Evolutionary conservation across 306 rosid genomes (phyloP), one percentile per base, ranked within the genome.

Genomic region (Lotus japonicus): DNA sequence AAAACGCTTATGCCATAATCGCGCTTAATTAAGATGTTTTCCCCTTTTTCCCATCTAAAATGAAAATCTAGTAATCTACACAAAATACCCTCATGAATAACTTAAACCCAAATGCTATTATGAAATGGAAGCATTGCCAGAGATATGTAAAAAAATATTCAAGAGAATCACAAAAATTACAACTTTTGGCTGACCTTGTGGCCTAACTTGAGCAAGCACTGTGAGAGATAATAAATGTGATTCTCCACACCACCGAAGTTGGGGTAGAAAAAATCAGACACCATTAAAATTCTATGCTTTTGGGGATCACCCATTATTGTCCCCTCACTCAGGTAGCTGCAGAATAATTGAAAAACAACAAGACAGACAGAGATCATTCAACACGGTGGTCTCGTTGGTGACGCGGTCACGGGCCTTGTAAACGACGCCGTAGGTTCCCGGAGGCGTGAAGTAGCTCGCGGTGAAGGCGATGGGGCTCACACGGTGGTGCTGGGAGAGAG

Each of bases 221-320:
- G 91, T 3, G 98, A 87, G 68, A 92, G 92, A 78, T 79, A 87
- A 75, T 92, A 92, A 12, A 89, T 84, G 75, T 92, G 96, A 58
- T 79, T 89, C 84, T 92, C 96, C 23, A 92, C 96, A 9, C 98
- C 96, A 48, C 98, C 98, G 64, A 92, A 89, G 57, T 86, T 92
- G 63, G 96, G 98, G 81, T 89, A 92, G 88, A 92, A 92, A 72
- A 89, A 92, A 83, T 92, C 98, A 3, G 95, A 92, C 64, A 86
- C 95, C 98, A 92, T 89, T 45, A 92, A 45, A 60, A 89, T 83
- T 70, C 82, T 81, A 68, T 85, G 92, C 81, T 76, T 82, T 79
- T 50, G 75, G 44, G 42, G 71, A 76, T 87, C 81, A 17, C 72
- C 84, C 96, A 84, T 87, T 75, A n/a, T n/a, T n/a, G n/a, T n/a